These are phyloP conservation scores for Microglena sp. DNA, from an alignment of 139 green algal genomes.

Conservation along the genomic window DNA sequence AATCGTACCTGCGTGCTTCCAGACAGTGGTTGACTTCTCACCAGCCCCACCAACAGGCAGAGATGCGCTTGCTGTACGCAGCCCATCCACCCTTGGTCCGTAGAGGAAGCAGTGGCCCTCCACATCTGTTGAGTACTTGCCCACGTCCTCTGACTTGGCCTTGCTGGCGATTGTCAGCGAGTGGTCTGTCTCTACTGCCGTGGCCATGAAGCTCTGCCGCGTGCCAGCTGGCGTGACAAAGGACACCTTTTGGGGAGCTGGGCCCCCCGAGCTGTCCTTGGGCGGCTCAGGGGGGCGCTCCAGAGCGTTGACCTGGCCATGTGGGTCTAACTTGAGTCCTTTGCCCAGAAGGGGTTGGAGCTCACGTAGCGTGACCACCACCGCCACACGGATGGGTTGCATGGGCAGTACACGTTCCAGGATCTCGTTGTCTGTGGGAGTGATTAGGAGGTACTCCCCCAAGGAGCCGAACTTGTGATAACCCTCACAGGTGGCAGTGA, in stretches of 20 bases:
- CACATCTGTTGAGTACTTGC: conserved; percentile 22
- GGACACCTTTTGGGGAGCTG: conserved; percentile 28
- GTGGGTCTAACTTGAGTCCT: conserved; percentile 4
- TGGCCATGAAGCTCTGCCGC: conserved; percentile 24
- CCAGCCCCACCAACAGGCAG: no score
- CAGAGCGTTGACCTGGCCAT: conserved; percentile 27
- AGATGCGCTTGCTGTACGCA: no score
- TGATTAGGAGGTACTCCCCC: conserved; percentile 24
- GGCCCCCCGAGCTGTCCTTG: conserved; percentile 12
- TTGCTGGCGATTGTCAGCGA: background rate
- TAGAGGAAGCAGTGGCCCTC: conserved; percentile 36
- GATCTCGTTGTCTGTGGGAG: conserved; percentile 16
- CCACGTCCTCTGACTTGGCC: conserved; percentile 15
- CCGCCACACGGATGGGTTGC: conserved; percentile 20
- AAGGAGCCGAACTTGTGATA: conserved; percentile 30
- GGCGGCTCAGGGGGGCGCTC: background rate
- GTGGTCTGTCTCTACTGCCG: no score
- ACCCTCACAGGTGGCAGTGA: conserved; percentile 16
- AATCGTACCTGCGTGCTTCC: no score
- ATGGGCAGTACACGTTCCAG: conserved; percentile 13
- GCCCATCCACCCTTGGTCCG: conserved; percentile 10
- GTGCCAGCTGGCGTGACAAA: conserved; percentile 22
- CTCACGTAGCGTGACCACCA: conserved; percentile 33
- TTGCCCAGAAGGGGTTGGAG: conserved; percentile 19
- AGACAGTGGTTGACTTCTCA: no score